Conservation (phyloP, 108 stramenopile genomes). For the Poteriospumella lacustris region DNA sequence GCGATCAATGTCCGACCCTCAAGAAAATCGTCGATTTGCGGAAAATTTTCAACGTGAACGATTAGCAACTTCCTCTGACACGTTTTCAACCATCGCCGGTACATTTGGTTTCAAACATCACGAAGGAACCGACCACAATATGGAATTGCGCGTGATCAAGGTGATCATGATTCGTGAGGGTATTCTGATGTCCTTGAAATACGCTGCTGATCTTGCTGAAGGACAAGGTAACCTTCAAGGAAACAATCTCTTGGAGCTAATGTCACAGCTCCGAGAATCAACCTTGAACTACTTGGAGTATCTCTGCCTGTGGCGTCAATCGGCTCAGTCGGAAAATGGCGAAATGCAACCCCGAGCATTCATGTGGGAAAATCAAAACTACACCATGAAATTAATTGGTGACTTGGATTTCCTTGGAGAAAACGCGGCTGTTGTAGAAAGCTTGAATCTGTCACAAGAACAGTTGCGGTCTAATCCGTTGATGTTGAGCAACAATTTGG, state of each 20-base stretch:
- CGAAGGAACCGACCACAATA: conserved; percentile 48
- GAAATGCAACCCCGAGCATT: conserved; percentile 37
- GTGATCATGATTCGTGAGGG: conserved; percentile 43
- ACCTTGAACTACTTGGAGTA: conserved; percentile 44
- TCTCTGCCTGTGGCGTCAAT: conserved; percentile 40
- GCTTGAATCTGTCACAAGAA: background rate
- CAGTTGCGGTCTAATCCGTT: background rate
- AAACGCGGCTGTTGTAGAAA: background rate
- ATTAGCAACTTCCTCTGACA: background rate
- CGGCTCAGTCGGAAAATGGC: background rate
- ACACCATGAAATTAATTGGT: conserved; percentile 43
- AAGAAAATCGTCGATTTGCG: background rate
- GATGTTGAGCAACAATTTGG: conserved; percentile 12
- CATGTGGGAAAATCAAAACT: conserved; percentile 55
- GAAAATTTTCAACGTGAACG: background rate
- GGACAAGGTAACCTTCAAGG: background rate
- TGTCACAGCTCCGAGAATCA: conserved; percentile 38
- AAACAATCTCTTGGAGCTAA: conserved; percentile 28
- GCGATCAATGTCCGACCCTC: background rate
- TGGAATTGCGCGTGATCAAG: conserved; percentile 50
- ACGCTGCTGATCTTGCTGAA: conserved; percentile 21
- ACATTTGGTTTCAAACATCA: conserved; percentile 56
- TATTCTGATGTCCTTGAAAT: conserved; percentile 30
- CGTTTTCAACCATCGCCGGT: conserved; percentile 43
- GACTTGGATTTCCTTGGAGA: conserved; percentile 54